Percentiles rank a stretch among this genome's conserved stretches.
phyloP scores from a whole-genome alignment of 208 protist genomes.

The Acanthamoeba culbertsoni region DNA sequence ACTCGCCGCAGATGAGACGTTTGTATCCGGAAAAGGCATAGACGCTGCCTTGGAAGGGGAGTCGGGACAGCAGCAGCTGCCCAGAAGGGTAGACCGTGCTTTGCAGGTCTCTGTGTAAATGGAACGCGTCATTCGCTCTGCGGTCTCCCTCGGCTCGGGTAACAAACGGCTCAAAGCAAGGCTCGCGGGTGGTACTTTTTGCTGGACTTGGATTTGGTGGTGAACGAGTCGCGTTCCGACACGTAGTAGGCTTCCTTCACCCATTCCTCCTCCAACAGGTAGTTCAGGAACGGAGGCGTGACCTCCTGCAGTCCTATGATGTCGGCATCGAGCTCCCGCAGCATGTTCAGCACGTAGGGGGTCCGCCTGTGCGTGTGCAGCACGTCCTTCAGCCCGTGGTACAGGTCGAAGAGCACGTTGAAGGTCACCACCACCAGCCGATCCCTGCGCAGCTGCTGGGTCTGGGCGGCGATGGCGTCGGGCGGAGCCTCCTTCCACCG shows the following conservation, averaged over 20 bases:
- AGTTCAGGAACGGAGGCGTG: not conserved
- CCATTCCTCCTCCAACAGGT: slow-evolving; percentile 38
- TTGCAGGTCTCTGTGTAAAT: not conserved
- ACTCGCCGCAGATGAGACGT: not conserved
- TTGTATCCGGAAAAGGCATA: not conserved
- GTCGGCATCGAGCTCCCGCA: not conserved
- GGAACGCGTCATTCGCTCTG: not conserved
- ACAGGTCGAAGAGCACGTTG: slow-evolving; percentile 33
- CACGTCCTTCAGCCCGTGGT: not conserved
- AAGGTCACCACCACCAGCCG: slow-evolving; percentile 25
- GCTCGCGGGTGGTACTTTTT: not conserved
- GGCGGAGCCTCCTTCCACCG: not conserved
- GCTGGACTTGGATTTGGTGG: not conserved
- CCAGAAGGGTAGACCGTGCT: not conserved
- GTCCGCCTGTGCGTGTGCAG: not conserved
- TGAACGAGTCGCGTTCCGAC: not conserved
- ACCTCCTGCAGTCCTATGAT: slow-evolving; percentile 41
- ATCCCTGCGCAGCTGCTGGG: not conserved
- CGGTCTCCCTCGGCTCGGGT: not conserved
- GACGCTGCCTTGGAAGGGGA: not conserved
- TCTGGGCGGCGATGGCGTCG: not conserved
- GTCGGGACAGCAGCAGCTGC: not conserved
- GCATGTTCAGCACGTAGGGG: not conserved
- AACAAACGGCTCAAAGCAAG: not conserved
- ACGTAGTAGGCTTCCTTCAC: not conserved